Conservation (phyloP, 129 eudicot genomes). For the Saussurea involucrata region DNA sequence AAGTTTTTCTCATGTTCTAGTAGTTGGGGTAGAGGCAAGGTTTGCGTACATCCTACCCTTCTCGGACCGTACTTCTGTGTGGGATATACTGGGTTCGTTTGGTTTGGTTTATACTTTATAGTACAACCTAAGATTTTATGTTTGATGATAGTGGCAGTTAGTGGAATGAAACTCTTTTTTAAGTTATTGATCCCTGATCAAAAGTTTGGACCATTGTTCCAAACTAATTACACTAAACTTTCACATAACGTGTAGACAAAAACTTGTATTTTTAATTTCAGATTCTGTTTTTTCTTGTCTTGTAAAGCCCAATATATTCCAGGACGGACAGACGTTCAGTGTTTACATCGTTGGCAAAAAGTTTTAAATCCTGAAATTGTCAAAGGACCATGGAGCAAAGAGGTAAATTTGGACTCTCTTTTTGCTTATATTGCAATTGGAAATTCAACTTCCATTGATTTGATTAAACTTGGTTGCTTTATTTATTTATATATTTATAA, state of each 20-base stretch:
- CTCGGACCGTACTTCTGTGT: too few species aligned
- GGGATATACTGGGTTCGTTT: neutral
- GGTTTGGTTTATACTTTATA: neutral
- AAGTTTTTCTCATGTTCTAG: neutral
- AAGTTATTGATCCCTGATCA: too few species aligned
- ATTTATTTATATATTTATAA: neutral
- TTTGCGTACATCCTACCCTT: neutral
- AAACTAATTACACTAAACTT: neutral
- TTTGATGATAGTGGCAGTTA: neutral
- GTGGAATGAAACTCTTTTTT: neutral
- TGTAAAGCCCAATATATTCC: constrained; percentile 58
- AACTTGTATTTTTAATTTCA: neutral
- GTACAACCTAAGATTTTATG: neutral
- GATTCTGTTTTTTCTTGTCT: neutral
- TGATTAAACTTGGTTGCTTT: neutral
- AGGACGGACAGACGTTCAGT: constrained; percentile 55
- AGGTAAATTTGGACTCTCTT: constrained; percentile 26
- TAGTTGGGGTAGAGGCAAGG: neutral
- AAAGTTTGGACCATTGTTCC: neutral
- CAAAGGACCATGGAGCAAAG: constrained; percentile 71
- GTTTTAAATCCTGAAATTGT: constrained; percentile 59
- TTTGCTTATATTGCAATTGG: neutral
- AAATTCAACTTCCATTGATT: neutral
- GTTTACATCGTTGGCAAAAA: constrained; percentile 77
- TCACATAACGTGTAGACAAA: neutral